These are phyloP conservation scores for Ceratocystis alfenasii DNA, from an alignment of 2,329 filamentous ascomycete species.

Conservation along the genomic window DNA sequence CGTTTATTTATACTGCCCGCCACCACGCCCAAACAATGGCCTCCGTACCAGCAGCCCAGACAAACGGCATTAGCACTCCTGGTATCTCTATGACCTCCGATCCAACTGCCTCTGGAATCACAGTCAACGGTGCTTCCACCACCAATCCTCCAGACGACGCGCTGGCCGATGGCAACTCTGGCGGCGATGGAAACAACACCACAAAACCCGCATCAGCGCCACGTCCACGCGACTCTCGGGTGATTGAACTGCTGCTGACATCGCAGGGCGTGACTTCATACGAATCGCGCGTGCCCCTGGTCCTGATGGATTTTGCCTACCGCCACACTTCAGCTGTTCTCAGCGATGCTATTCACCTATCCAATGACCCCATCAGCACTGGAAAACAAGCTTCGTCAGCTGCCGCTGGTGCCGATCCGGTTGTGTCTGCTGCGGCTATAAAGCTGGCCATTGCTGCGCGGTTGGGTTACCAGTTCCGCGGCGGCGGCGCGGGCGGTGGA, in stretches of 20 bases:
- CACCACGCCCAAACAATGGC: constrained; percentile 10
- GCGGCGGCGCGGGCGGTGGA: constrained; percentile 41
- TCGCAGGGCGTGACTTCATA: constrained; percentile 69
- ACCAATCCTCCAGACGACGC: constrained; percentile 1
- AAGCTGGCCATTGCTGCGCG: constrained; percentile 60
- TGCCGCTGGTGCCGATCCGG: constrained; percentile 38
- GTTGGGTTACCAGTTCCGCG: constrained; percentile 56
- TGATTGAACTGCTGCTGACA: constrained; percentile 67
- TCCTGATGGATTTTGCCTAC: constrained; percentile 79
- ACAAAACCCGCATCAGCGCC: constrained; percentile 34
- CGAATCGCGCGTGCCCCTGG: constrained; percentile 69
- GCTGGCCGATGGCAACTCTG: background rate
- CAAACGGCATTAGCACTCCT: constrained; percentile 41
- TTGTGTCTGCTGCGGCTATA: constrained; percentile 54
- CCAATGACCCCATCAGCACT: constrained; percentile 54
- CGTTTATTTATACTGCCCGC: no score
- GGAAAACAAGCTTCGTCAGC: constrained; percentile 40
- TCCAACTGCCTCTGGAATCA: constrained; percentile 13
- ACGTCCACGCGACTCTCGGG: constrained; percentile 64
- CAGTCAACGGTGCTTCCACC: constrained; percentile 24
- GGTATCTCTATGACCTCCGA: constrained; percentile 27
- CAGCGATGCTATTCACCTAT: constrained; percentile 56
- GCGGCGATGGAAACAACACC: constrained; percentile 23
- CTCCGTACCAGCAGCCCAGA: constrained; percentile 30
- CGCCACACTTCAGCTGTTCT: constrained; percentile 64